Evolutionary conservation across 169 alveolate species (phyloP).

Genomic region (Plasmodium reichenowi): DNA sequence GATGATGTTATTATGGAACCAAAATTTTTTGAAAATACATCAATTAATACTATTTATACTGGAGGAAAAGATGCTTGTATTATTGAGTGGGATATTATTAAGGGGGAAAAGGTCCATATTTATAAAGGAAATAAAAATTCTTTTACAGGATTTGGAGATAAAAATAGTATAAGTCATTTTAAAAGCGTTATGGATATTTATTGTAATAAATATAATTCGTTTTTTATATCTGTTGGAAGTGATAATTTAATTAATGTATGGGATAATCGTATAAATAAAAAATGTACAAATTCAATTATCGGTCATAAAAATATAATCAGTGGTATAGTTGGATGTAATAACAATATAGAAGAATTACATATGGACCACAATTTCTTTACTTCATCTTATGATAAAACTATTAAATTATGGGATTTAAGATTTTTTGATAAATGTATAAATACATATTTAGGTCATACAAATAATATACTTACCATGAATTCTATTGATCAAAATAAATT

Average conservation of each 20-base stretch:
- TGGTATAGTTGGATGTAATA: conserved; percentile 53
- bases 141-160: conserved; percentile 17
- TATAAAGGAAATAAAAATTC: conserved; percentile 49
- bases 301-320: conserved; percentile 69
- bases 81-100: conserved; percentile 59
- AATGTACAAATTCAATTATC: conserved; percentile 34
- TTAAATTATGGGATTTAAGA: conserved; percentile 83
- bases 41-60: conserved; percentile 54
- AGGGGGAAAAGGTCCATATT: conserved; percentile 64
- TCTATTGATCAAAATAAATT: conserved; percentile 46
- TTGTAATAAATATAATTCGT: conserved; percentile 66
- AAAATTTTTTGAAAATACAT: conserved; percentile 38
- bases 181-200: conserved; percentile 63
- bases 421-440: conserved; percentile 66
- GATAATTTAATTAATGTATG: conserved; percentile 71
- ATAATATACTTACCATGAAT: conserved; percentile 45
- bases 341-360: conserved; percentile 44
- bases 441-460: conserved; percentile 69
- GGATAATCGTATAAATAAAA: conserved; percentile 49
- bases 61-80: conserved; percentile 73
- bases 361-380: conserved; percentile 72
- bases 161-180: conserved; percentile 59
- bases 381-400: conserved; percentile 83
- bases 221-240: conserved; percentile 67
- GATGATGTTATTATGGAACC: conserved; percentile 20